These are phyloP conservation scores for Cardiospermum halicacabum DNA, from an alignment of 345 rosid species.

Conservation along the genomic window DNA sequence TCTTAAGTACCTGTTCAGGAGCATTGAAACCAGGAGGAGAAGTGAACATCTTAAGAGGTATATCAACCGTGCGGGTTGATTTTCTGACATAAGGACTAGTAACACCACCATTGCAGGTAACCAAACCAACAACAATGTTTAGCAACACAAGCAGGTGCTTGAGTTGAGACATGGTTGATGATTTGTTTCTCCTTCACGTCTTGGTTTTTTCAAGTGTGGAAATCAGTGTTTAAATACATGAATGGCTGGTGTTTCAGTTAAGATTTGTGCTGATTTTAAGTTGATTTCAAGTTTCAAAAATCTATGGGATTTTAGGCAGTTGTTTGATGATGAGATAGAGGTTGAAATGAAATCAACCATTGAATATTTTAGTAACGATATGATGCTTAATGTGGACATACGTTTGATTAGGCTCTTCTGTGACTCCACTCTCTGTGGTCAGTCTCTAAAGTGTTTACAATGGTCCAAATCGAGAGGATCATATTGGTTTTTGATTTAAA, in stretches of 20 bases:
- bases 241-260: neutral
- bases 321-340: neutral
- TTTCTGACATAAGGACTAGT: constrained; percentile 25
- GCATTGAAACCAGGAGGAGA: constrained; percentile 28
- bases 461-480: neutral
- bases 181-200: neutral
- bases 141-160: constrained; percentile 3
- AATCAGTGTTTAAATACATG: neutral
- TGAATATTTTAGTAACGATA: too few species aligned
- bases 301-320: neutral
- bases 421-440: constrained; percentile 1
- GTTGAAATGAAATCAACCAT: too few species aligned
- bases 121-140: neutral
- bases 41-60: constrained; percentile 22
- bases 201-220: neutral
- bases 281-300: neutral
- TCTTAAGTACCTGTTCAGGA: constrained; percentile 27
- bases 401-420: neutral
- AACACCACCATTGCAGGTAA: constrained; percentile 21
- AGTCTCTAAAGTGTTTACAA: neutral
- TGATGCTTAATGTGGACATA: neutral
- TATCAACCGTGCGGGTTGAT: constrained; percentile 9
- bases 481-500: too few species aligned
- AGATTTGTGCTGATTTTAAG: neutral
- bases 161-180: neutral